Evolutionary conservation across 768 basidiomycete species (phyloP).

Genomic region (Suillus weaverae): DNA sequence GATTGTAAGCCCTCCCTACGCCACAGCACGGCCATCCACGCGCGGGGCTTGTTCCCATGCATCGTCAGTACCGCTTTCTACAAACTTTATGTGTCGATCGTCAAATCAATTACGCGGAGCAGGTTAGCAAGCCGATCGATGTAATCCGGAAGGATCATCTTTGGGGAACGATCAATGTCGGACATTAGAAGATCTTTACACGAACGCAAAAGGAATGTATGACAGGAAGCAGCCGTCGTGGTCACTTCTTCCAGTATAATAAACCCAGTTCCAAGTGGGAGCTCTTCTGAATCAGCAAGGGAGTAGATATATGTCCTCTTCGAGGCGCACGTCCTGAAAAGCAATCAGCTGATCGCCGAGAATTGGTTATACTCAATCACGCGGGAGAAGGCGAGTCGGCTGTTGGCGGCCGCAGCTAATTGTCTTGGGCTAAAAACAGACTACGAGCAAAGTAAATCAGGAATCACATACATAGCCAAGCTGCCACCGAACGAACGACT

Average conservation of each 20-base stretch:
- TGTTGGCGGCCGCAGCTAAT: slow-evolving; percentile 27
- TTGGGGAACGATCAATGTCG: slow-evolving; percentile 5
- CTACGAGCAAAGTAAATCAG: background rate
- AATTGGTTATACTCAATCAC: slow-evolving; percentile 29
- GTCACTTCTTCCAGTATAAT: slow-evolving; percentile 31
- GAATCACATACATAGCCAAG: slow-evolving; percentile 22
- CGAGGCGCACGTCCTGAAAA: slow-evolving; percentile 29
- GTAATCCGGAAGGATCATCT: slow-evolving; percentile 32
- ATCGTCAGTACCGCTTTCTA: slow-evolving; percentile 10
- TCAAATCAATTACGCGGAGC: slow-evolving; percentile 17
- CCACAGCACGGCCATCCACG: background rate
- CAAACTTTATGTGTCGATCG: slow-evolving; percentile 25
- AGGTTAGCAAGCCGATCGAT: slow-evolving; percentile 26
- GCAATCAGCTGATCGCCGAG: slow-evolving; percentile 23
- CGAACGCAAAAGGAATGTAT: slow-evolving; percentile 13
- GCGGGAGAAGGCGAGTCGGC: slow-evolving; percentile 24
- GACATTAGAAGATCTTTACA: background rate
- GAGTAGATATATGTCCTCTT: slow-evolving; percentile 26
- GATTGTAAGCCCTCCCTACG: no score
- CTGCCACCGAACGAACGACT: slow-evolving; percentile 36
- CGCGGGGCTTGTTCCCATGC: background rate
- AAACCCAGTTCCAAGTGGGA: slow-evolving; percentile 38
- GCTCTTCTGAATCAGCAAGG: slow-evolving; percentile 43
- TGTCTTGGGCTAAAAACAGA: slow-evolving; percentile 7
- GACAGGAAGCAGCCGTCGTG: slow-evolving; percentile 9